A percentile compares a stretch with the other conserved stretches of the same genome.
Conservation (phyloP, 2,329 filamentous ascomycete genomes). For the Arthrobotrys pseudoclavata region DNA sequence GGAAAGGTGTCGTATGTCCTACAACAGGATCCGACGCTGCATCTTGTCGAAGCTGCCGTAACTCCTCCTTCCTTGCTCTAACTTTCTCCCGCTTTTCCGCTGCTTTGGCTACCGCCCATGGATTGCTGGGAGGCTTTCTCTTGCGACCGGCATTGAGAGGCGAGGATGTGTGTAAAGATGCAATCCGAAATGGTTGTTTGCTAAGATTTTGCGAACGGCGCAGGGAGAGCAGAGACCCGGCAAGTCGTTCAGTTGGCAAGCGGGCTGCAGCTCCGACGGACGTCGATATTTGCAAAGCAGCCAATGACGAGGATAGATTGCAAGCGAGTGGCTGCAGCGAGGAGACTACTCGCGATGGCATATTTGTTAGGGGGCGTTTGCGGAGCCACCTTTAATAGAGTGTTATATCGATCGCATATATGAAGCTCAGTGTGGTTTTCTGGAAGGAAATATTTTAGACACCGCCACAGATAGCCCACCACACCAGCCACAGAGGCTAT, state of each 20-base stretch:
- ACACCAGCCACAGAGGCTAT: slow-evolving; percentile 1
- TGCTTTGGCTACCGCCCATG: slow-evolving; percentile 50
- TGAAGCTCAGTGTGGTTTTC: background rate
- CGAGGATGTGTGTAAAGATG: slow-evolving; percentile 40
- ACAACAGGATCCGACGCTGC: slow-evolving; percentile 82
- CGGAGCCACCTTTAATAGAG: background rate
- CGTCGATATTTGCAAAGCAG: slow-evolving; percentile 30
- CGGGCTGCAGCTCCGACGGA: slow-evolving; percentile 4
- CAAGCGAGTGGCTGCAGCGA: slow-evolving; percentile 39
- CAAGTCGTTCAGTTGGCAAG: slow-evolving; percentile 1
- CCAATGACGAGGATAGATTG: slow-evolving; percentile 40
- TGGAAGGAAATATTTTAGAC: slow-evolving; percentile 24
- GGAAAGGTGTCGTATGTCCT: slow-evolving; percentile 83
- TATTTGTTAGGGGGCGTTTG: slow-evolving; percentile 2
- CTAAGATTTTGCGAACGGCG: background rate
- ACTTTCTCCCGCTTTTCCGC: slow-evolving; percentile 53
- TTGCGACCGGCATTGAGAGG: slow-evolving; percentile 30
- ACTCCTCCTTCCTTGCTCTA: slow-evolving; percentile 76
- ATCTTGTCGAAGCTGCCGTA: slow-evolving; percentile 75
- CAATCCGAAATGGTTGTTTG: background rate
- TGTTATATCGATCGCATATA: background rate
- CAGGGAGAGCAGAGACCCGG: background rate
- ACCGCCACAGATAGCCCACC: slow-evolving; percentile 11
- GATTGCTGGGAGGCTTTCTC: slow-evolving; percentile 46
- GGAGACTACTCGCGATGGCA: slow-evolving; percentile 21